Evolutionary conservation across 2,329 filamentous ascomycete species (phyloP), one percentile per base, ranked within the genome.

Genomic region (Purpureocillium takamizusanense): DNA sequence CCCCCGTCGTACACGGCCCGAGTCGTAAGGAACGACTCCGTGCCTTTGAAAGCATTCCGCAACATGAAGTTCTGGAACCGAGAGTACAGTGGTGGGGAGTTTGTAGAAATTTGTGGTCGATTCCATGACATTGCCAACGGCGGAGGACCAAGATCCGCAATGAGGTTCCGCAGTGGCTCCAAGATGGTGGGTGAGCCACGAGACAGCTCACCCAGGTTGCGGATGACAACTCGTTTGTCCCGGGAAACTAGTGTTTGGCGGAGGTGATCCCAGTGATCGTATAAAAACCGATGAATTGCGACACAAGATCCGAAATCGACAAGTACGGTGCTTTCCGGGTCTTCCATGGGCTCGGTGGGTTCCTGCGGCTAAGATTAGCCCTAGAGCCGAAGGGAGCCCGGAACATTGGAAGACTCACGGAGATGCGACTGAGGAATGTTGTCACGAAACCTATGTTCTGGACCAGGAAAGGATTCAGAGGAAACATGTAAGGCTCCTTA

Each of bases 1-100:
- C 80, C 80, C 27, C 80, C 80, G 51, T 84, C 80, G 50, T 83
- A 84, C 11, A 84, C 75, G 18, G 79, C 78, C 16, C 78, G 69
- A 17, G 75, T 74, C 3, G 77, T 79, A 16, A 80, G 57, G 42
- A 80, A 76, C 3, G 77, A 80, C 47, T 83, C 80, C 0, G 73
- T 76, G 46, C 74, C 76, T 29, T 75, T 70, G 46, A 80, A 79
- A 2, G 79, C 79, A 52, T 83, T 82, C 14, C 74, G 72, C 33
- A 84, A 67, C 80, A 84, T 84, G 50, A 84, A 84, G 46, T 83
- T 76, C 46, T 84, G 80, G 46, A 84, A 84, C 17, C 78, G 67
- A 2, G 78, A 82, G 53, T 83, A 84, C 7, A 74, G 63, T 1
- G 76, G 74, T 4, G 79, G 78, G 14, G 61, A 74, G 45, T 83